Base-by-base conservation (phyloP, 139 green algal genomes). In the Deuterostichococcus epilithicus region DNA sequence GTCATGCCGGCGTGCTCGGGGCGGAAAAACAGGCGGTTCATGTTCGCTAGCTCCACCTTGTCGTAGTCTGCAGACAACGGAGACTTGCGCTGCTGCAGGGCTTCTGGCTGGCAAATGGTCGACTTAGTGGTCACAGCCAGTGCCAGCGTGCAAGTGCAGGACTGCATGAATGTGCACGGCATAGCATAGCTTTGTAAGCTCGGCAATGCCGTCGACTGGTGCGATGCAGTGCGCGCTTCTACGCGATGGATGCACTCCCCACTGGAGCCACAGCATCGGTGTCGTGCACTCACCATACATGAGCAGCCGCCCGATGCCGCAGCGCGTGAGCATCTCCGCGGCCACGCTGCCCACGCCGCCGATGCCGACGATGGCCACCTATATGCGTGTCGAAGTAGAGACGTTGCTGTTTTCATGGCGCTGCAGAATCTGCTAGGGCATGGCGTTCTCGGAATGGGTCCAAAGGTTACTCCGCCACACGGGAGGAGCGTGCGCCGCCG, bases 11-110 rank as follows among this genome's bases (percentile, higher is more conserved):
- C 93, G 58, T 97, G 93, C 72, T 99, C 94, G 0, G 95, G 95
- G 67, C 94, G 87, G 88, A 98, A 99, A 86, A 99, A 99, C 47
- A 99, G 91, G 5, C 95, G 83, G 85, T 99, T 99, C 95, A 99
- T 98, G 85, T 99, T 99, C 75, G 94, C 95, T 73, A 98, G 87
- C 87, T 99, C 95, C 42, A 99, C 78, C 67, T 84, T 92, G 87
- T 99, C 95, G 81, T 96, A 97, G 80, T 97, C 90, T 82, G 75
- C n/a, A n/a, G n/a, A n/a, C n/a, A n/a, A n/a, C n/a, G n/a, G n/a
- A n/a, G n/a, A n/a, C n/a, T n/a, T n/a, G n/a, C n/a, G n/a, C n/a
- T n/a, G n/a, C n/a, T n/a, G n/a, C n/a, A n/a, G n/a, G n/a, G n/a
- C n/a, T n/a, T n/a, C n/a, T n/a, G n/a, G n/a, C n/a, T n/a, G n/a